Base-by-base conservation (phyloP, 73 alveolate genomes). In the Tetrahymena borealis region DNA sequence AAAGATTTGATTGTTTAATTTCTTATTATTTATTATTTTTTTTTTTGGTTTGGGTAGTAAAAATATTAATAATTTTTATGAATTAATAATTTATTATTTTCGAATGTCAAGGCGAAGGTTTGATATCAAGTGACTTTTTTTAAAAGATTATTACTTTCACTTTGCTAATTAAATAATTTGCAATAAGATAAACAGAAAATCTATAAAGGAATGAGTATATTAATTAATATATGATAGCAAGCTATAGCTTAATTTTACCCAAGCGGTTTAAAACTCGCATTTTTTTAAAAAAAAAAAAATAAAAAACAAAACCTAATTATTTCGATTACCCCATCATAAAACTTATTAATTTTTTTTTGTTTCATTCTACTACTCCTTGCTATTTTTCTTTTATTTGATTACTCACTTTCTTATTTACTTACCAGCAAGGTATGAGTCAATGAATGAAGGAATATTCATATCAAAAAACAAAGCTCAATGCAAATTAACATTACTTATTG, bases 61-160 rank as follows among this genome's bases (percentile, higher is more conserved):
- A 60, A 60, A 60, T 60, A 60, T 60, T 60, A 60, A 60, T 60
- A 60, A 43, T 60, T 60, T 60, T 60, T 60, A 60, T 60, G 85
- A 60, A 60, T 60, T 60, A 60, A 60, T 18, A 24, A 60, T 24
- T 60, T 60, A 60, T 60, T 60, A 60, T 60, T 60, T 60, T 60
- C 85, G 85, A 60, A 60, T 60, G 85, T 35, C 85, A 60, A 60
- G n/a, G 85, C 85, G 85, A 60, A 60, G 85, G 38, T 60, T 60
- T 60, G 85, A 60, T 60, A 60, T 60, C 85, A 60, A 60, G 85
- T 60, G 85, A 60, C 9, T 60, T 60, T n/a, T 60, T 60, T 24
- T 32, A 35, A 60, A 24, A 24, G 85, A 24, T 60, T 24, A 24
- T 60, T 60, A 60, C 85, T 60, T 60, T 60, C 85, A 32, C 85